A percentile compares a stretch with the other conserved stretches of the same genome.
Evolutionary conservation across 805 yeast species (phyloP).

Genomic region (Schwanniomyces polymorphus): DNA sequence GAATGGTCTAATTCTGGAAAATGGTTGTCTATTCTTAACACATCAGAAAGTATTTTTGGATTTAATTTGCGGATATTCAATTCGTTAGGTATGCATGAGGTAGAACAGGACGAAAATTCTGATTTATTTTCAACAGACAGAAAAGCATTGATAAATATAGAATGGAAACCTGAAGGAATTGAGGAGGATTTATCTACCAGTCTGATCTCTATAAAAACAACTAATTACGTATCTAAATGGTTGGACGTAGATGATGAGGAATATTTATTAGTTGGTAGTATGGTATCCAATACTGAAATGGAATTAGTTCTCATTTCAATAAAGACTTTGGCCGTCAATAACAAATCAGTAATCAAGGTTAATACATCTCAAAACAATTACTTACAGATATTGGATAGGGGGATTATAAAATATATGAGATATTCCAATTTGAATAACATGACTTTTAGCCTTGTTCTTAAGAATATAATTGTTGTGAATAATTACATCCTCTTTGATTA

Average conservation of each 20-base stretch:
- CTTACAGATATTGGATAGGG: background rate
- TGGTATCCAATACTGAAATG: slow-evolving; percentile 3
- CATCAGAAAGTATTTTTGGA: slow-evolving; percentile 22
- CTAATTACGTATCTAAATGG: slow-evolving; percentile 8
- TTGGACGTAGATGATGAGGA: slow-evolving; percentile 5
- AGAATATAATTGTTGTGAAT: background rate
- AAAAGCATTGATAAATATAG: slow-evolving; percentile 12
- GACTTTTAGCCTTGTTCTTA: background rate
- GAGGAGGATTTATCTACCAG: slow-evolving; percentile 2
- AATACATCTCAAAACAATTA: background rate
- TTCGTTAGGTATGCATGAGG: slow-evolving; percentile 22
- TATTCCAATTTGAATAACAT: background rate
- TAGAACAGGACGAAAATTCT: slow-evolving; percentile 2
- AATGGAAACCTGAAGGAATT: slow-evolving; percentile 15
- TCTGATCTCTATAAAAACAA: slow-evolving; percentile 5
- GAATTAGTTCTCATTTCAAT: slow-evolving; percentile 13
- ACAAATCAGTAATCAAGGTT: slow-evolving; percentile 2
- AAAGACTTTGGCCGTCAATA: slow-evolving; percentile 9
- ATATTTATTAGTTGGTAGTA: slow-evolving; percentile 9
- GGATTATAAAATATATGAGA: background rate
- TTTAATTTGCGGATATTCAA: slow-evolving; percentile 26
- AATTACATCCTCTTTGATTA: background rate
- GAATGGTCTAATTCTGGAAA: slow-evolving; percentile 34
- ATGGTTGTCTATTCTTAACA: slow-evolving; percentile 32
- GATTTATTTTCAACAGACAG: slow-evolving; percentile 1